phyloP scores from a whole-genome alignment of 495 filamentous ascomycete genomes.

The Schizothecium vesticola region DNA sequence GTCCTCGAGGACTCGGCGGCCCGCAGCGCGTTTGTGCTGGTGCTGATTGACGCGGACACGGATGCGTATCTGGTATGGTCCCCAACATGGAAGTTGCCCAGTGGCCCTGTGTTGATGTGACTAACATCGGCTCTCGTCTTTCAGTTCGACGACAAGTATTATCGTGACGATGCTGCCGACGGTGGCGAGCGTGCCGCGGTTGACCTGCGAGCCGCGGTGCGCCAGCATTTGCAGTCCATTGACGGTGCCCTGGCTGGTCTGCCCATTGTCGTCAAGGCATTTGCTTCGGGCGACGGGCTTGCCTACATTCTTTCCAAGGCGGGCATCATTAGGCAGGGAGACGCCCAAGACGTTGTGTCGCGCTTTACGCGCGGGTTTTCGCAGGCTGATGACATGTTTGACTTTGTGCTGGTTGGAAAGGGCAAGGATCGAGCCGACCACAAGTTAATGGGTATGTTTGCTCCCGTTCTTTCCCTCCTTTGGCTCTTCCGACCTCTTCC shows the following conservation, averaged over 20 bases:
- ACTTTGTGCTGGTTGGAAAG: conserved; percentile 55
- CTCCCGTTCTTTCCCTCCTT: neutral
- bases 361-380: conserved; percentile 51
- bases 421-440: conserved; percentile 53
- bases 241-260: conserved; percentile 25
- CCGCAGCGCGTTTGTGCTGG: conserved; percentile 25
- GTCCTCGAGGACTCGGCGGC: conserved; percentile 5
- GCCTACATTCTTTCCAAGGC: conserved; percentile 25
- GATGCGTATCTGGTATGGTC: conserved; percentile 29
- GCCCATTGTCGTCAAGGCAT: conserved; percentile 35
- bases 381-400: conserved; percentile 50
- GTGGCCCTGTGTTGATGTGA: neutral
- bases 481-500: too few relatives aligned
- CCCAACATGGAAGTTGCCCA: too few relatives aligned
- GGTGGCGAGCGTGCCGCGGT: conserved; percentile 36
- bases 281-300: conserved; percentile 34
- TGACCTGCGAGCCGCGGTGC: conserved; percentile 28
- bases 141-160: conserved; percentile 36
- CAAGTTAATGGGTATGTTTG: conserved; percentile 47
- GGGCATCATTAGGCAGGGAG: conserved; percentile 20
- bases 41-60: conserved; percentile 35
- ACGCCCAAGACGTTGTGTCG: conserved; percentile 10
- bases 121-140: neutral
- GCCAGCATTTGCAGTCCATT: conserved; percentile 28
- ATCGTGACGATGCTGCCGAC: conserved; percentile 22